Base-by-base conservation (phyloP, 192 early-diverging fungal genomes). In the Piromyces finnis region DNA sequence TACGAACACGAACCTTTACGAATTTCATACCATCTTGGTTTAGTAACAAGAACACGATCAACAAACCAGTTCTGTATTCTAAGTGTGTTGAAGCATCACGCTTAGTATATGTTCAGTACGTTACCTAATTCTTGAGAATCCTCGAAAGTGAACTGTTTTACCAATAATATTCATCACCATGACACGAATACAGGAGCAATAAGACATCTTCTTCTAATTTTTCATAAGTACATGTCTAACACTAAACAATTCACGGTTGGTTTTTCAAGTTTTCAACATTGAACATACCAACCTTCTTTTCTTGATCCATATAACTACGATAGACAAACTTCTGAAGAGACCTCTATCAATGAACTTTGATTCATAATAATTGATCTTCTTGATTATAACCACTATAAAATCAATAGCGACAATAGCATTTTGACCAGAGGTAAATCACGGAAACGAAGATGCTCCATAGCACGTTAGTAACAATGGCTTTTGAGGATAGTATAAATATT, bases 361-460 rank as follows among this genome's bases (percentile, higher is more conserved):
- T 98, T 99, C 96, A 99, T 98, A 85, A 99, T 98, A 35, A 98
- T 88, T 2, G 97, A 98, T 99, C 98, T 89, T 99, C 98, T 84
- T 98, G 97, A 86, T 99, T 98, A 87, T 99, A 99, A 30, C 98
- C 98, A 78, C 94, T 95, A 85, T 99, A 99, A 87, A 97, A 82
- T 95, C 90, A 80, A 80, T 98, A 80, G 93, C 96, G 0, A 99
- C 98, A 30, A 97, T 88, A 14, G 96, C 98, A 84, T 99, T 99
- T 86, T 98, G 96, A 26, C 98, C 98, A 78, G 97, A 16, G 98
- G 98, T 35, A 99, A 85, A 81, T 99, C 96, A 82, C 95, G 93
- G 91, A 98, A 98, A 78, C 93, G 91, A 77, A 98, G 87, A 86
- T 94, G 96, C 81, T 98, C 92, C 97, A 98, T 98, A 3, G 96